Conservation (phyloP, 768 basidiomycete species). For the Podaxis sp. region DNA sequence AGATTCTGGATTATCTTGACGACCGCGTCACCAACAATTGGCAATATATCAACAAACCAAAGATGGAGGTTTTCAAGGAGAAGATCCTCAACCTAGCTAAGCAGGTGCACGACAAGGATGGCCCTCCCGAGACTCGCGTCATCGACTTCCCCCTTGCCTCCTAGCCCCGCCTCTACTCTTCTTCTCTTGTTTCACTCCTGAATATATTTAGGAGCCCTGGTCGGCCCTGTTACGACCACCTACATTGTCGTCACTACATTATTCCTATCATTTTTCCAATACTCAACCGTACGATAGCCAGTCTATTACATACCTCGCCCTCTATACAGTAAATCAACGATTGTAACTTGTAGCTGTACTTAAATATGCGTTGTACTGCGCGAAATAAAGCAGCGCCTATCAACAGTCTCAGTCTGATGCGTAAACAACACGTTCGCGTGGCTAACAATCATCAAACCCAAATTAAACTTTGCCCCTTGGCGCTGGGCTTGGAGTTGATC, state of each 20-base stretch:
- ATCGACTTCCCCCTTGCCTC: constrained; percentile 12
- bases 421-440: constrained; percentile 11
- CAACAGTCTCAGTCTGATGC: neutral
- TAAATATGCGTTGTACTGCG: neutral
- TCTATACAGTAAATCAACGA: constrained; percentile 1
- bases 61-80: constrained; percentile 15
- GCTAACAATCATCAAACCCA: neutral
- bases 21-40: constrained; percentile 13
- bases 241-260: constrained; percentile 6
- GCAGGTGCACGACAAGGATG: constrained; percentile 4
- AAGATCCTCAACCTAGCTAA: constrained; percentile 10
- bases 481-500: neutral
- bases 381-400: constrained; percentile 4
- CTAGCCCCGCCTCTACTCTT: neutral
- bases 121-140: constrained; percentile 10
- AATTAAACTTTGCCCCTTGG: neutral
- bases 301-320: constrained; percentile 10
- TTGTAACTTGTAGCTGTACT: constrained; percentile 10
- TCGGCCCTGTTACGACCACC: neutral
- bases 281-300: constrained; percentile 4
- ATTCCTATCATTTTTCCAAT: constrained; percentile 11
- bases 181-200: neutral
- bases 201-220: constrained; percentile 6
- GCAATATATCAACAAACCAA: constrained; percentile 14
- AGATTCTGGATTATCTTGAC: constrained; percentile 13